Percentiles rank a stretch among this genome's conserved stretches.
Conservation (phyloP, 2,329 filamentous ascomycete species). For the Aspergillus fischeri region DNA sequence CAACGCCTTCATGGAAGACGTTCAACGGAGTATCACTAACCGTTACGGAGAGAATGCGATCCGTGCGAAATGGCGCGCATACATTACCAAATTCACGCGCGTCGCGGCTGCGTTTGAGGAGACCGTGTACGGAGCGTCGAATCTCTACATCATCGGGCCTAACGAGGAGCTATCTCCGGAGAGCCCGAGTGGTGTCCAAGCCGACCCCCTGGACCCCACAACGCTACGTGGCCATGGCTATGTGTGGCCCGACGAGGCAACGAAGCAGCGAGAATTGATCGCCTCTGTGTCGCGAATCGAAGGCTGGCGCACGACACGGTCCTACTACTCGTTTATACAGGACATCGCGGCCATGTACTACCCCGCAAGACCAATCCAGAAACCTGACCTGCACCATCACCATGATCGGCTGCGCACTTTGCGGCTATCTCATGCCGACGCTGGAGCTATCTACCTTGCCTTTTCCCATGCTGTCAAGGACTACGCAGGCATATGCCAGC, state of each 20-base stretch:
- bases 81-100: slow-evolving; percentile 90
- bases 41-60: slow-evolving; percentile 87
- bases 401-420: slow-evolving; percentile 85
- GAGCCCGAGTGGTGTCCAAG: slow-evolving; percentile 40
- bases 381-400: slow-evolving; percentile 76
- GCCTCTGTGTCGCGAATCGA: slow-evolving; percentile 92
- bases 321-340: slow-evolving; percentile 93
- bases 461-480: slow-evolving; percentile 70
- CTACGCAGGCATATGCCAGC: slow-evolving; percentile 80
- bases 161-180: slow-evolving; percentile 60
- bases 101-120: slow-evolving; percentile 94
- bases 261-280: slow-evolving; percentile 79
- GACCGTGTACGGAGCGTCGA: slow-evolving; percentile 87
- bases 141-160: slow-evolving; percentile 72
- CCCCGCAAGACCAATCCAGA: slow-evolving; percentile 37
- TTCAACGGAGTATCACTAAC: slow-evolving; percentile 76
- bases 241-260: slow-evolving; percentile 82
- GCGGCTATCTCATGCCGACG: slow-evolving; percentile 69
- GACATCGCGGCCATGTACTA: slow-evolving; percentile 45
- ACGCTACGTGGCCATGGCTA: slow-evolving; percentile 80
- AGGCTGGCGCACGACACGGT: slow-evolving; percentile 92
- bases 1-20: slow-evolving; percentile 79
- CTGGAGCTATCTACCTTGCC: slow-evolving; percentile 79
- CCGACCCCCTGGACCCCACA: slow-evolving; percentile 40
- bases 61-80: slow-evolving; percentile 87